phyloP scores from a whole-genome alignment of 352 stramenopile species.

The Phytophthora nicotianae region DNA sequence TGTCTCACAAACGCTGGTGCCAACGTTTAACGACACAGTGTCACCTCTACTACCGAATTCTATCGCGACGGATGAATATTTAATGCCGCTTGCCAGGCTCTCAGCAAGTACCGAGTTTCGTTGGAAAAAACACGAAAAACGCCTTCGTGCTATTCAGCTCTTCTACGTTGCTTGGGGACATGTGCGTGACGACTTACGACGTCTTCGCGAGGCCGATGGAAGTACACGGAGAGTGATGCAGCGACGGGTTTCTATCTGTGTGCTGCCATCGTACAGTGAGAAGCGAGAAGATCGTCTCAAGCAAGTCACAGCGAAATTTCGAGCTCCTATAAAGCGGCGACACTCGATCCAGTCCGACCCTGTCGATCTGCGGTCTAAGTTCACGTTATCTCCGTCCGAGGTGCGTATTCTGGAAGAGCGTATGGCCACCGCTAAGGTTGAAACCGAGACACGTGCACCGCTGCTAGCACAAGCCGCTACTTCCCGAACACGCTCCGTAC shows the following conservation, averaged over 20 bases:
- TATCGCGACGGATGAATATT: conserved; percentile 2
- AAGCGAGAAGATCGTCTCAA: conserved; percentile 6
- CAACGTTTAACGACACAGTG: not conserved
- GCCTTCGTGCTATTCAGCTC: conserved; percentile 45
- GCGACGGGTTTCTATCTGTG: conserved; percentile 39
- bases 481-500: not conserved
- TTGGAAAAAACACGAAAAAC: conserved; percentile 51
- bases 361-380: conserved; percentile 26
- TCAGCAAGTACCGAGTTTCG: conserved; percentile 36
- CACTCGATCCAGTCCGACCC: conserved; percentile 44
- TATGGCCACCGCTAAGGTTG: conserved; percentile 11
- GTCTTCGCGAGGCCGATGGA: not conserved
- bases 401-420: conserved; percentile 35
- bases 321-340: conserved; percentile 19
- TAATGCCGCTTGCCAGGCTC: conserved; percentile 9
- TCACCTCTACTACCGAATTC: conserved; percentile 1
- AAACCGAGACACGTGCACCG: conserved; percentile 1
- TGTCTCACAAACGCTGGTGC: not conserved
- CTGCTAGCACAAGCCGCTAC: conserved; percentile 4
- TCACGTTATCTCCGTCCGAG: conserved; percentile 24
- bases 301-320: not conserved
- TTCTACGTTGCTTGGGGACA: conserved; percentile 32
- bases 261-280: conserved; percentile 33
- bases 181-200: conserved; percentile 29
- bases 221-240: conserved; percentile 4